A percentile compares a stretch with the other conserved stretches of the same genome.
These are phyloP conservation scores for Tetrapyrgos nigripes DNA, from an alignment of 1,284 basidiomycete genomes.

Conservation along the genomic window DNA sequence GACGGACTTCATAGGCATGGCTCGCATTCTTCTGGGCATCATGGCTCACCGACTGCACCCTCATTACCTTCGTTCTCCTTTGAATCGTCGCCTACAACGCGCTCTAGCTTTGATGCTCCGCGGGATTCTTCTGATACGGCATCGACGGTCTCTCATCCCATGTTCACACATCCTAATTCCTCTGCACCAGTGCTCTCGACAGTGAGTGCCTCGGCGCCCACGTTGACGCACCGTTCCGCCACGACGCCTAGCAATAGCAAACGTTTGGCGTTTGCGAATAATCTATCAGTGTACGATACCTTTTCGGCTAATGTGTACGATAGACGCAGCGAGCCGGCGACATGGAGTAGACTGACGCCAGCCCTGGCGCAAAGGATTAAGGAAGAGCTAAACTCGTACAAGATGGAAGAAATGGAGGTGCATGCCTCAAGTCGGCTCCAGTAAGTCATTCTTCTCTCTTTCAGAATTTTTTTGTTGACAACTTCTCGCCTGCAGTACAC, in stretches of 20 bases:
- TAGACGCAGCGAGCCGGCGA: constrained; percentile 93
- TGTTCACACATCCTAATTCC: constrained; percentile 84
- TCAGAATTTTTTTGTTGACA: not conserved
- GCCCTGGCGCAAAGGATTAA: constrained; percentile 95
- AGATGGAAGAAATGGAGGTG: constrained; percentile 99
- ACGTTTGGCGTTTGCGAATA: constrained; percentile 87
- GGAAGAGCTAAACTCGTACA: constrained; percentile 95
- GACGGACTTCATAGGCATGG: constrained; percentile 80
- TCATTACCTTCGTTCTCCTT: constrained; percentile 70
- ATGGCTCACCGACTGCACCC: constrained; percentile 35
- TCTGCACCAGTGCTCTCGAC: constrained; percentile 88
- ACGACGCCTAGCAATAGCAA: constrained; percentile 77
- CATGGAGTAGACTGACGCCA: constrained; percentile 95
- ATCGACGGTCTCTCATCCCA: constrained; percentile 22
- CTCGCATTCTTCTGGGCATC: constrained; percentile 53
- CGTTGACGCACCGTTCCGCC: constrained; percentile 65
- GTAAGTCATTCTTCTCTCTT: constrained; percentile 50
- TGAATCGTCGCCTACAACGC: constrained; percentile 42
- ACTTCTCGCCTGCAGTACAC: constrained; percentile 45
- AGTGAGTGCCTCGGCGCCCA: constrained; percentile 50
- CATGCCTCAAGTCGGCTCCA: constrained; percentile 88
- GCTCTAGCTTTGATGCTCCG: constrained; percentile 21
- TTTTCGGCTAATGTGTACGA: constrained; percentile 94
- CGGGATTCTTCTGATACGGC: constrained; percentile 29
- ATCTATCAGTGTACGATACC: constrained; percentile 94